Base-by-base conservation (phyloP, 257 asterid species). In the Capsicum chinense region DNA sequence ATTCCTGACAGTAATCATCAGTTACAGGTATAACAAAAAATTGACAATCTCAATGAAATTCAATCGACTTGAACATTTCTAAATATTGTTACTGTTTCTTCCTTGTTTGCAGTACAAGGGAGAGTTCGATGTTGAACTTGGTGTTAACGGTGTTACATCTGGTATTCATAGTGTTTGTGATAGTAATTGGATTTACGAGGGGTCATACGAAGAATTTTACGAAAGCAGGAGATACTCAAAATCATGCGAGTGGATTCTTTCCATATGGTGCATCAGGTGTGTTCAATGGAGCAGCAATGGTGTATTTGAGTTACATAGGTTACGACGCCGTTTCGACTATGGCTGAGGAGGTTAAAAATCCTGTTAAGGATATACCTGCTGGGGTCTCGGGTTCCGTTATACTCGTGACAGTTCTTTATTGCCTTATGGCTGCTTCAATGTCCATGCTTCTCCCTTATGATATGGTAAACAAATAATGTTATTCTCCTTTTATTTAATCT, bases 271-370 rank as follows among this genome's bases (percentile, higher is more conserved):
- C 84, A 3, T 87, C 97, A 6, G 99, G 99, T 6, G 97, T 96
- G 37, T 90, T 96, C 80, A 93, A 90, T 57, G 99, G 98, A 1
- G 98, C 99, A 15, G 97, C 99, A 4, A 79, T 90, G 97, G 99
- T 96, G 79, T 96, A 94, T 85, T 82, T 96, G 71, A 96, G 99
- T 87, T 96, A 93, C 88, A 96, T 96, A 7, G 99, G 99, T 0
- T 96, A 96, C 85, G 99, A 96, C 82, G 99, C 98, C 83, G 99
- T 96, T 60, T 93, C 99, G 0, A 94, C 99, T 13, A 92, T 96
- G 99, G 99, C 98, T 0, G 99, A 96, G 79, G 99, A 96, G 76
- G 98, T 96, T 3, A 89, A 56, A 67, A 87, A 92, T 54, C 99
- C 99, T 6, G 97, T 90, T 7, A 96, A 89, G 87, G 92, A 96